phyloP scores from a whole-genome alignment of 345 rosid genomes.

The Alliaria petiolata region DNA sequence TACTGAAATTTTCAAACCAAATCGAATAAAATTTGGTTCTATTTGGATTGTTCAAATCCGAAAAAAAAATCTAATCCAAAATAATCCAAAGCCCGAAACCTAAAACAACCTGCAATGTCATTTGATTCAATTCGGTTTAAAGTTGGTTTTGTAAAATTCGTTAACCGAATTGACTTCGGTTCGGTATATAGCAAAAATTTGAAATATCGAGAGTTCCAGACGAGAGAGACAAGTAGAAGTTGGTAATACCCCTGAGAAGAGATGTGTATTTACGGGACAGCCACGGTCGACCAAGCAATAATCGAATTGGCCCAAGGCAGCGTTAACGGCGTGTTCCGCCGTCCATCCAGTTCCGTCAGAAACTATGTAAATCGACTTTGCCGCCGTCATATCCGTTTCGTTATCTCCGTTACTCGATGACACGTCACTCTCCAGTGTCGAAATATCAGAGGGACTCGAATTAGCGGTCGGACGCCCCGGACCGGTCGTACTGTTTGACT shows the following conservation, averaged over 20 bases:
- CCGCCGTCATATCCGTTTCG: slow-evolving; percentile 32
- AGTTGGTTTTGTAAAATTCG: too few relatives aligned
- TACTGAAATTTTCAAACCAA: too few relatives aligned
- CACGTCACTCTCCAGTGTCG: slow-evolving; percentile 29
- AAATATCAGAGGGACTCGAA: neutral
- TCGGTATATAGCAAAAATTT: neutral
- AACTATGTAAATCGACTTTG: slow-evolving; percentile 73
- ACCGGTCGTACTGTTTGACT: neutral
- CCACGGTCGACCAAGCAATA: slow-evolving; percentile 84
- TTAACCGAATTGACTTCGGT: neutral
- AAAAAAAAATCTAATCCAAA: too few relatives aligned
- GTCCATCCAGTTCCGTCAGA: slow-evolving; percentile 99
- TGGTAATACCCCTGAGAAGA: slow-evolving; percentile 78
- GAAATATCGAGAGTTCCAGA: neutral
- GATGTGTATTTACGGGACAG: slow-evolving; percentile 85
- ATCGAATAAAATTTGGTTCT: too few relatives aligned
- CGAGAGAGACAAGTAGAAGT: neutral
- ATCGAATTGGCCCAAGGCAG: slow-evolving; percentile 90
- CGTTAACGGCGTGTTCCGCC: slow-evolving; percentile 79
- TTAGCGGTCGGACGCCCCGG: neutral
- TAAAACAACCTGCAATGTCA: neutral
- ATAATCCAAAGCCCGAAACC: too few relatives aligned
- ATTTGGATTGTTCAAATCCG: too few relatives aligned
- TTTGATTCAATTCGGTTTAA: neutral
- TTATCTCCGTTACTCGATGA: slow-evolving; percentile 28